Percentiles rank a stretch among this genome's conserved stretches.
phyloP scores from a whole-genome alignment of 2,329 filamentous ascomycete species.

The Curvularia lunata region DNA sequence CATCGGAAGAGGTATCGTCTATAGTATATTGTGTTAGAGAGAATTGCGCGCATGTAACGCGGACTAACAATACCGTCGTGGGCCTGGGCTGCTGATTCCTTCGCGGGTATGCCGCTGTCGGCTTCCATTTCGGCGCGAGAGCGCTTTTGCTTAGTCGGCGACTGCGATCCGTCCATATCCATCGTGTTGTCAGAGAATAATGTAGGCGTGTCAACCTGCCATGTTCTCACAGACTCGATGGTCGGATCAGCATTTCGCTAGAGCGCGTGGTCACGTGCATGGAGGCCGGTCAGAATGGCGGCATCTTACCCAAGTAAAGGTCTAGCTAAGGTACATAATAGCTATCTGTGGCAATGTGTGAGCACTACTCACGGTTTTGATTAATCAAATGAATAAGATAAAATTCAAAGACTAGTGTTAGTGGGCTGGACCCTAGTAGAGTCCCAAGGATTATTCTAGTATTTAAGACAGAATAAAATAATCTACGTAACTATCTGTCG shows the following conservation, averaged over 20 bases:
- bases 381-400: no score
- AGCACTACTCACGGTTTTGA: no score
- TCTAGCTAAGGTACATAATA: no score
- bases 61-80: slow-evolving; percentile 17
- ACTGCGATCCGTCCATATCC: slow-evolving; percentile 26
- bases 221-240: background rate
- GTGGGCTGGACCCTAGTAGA: no score
- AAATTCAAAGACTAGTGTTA: no score
- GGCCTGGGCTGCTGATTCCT: slow-evolving; percentile 18
- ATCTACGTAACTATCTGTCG: no score
- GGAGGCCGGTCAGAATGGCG: background rate
- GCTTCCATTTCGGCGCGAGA: slow-evolving; percentile 37
- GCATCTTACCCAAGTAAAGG: no score
- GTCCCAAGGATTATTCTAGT: no score
- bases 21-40: slow-evolving; percentile 3
- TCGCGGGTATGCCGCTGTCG: slow-evolving; percentile 18
- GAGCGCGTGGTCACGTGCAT: slow-evolving; percentile 28
- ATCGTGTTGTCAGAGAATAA: slow-evolving; percentile 1
- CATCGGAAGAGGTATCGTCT: slow-evolving; percentile 64
- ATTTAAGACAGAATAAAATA: no score
- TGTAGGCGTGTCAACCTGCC: slow-evolving; percentile 3
- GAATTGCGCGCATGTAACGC: slow-evolving; percentile 13
- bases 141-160: slow-evolving; percentile 34
- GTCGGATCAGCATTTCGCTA: slow-evolving; percentile 3
- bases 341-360: no score